These are phyloP conservation scores for Litchi chinensis DNA, from an alignment of 345 rosid species.

Conservation along the genomic window DNA sequence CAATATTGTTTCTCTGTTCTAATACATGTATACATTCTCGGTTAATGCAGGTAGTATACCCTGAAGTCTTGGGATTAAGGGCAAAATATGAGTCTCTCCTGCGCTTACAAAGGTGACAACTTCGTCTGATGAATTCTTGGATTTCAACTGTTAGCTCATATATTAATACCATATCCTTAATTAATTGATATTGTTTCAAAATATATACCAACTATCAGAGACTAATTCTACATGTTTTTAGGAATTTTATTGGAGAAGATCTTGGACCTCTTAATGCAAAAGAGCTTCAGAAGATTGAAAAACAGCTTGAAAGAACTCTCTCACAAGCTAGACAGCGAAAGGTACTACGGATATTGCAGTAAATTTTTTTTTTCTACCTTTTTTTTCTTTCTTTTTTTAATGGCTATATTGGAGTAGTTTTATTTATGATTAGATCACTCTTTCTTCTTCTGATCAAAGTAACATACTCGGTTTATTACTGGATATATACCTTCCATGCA, in stretches of 20 bases:
- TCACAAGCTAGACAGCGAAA: conserved; percentile 37
- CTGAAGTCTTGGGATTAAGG: conserved; percentile 36
- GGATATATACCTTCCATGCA: background rate
- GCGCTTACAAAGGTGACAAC: conserved; percentile 34
- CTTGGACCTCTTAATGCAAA: conserved; percentile 35
- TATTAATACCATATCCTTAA: no score
- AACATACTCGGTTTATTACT: no score
- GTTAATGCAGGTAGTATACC: conserved; percentile 28
- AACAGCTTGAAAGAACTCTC: conserved; percentile 42
- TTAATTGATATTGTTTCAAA: background rate
- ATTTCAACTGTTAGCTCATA: background rate
- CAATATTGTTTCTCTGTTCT: background rate
- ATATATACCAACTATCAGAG: background rate
- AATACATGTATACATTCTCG: background rate
- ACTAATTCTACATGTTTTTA: background rate
- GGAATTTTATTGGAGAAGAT: conserved; percentile 47
- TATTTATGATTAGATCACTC: background rate
- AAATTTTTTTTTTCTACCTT: no score
- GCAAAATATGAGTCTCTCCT: conserved; percentile 39
- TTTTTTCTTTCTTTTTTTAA: no score
- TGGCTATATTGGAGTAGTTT: background rate
- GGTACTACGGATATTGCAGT: conserved; percentile 16
- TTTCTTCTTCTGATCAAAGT: no score
- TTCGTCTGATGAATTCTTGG: background rate
- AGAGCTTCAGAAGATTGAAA: conserved; percentile 48